Conservation (phyloP, 2,329 filamentous ascomycete species). For the Ascochyta clinopodiicola region DNA sequence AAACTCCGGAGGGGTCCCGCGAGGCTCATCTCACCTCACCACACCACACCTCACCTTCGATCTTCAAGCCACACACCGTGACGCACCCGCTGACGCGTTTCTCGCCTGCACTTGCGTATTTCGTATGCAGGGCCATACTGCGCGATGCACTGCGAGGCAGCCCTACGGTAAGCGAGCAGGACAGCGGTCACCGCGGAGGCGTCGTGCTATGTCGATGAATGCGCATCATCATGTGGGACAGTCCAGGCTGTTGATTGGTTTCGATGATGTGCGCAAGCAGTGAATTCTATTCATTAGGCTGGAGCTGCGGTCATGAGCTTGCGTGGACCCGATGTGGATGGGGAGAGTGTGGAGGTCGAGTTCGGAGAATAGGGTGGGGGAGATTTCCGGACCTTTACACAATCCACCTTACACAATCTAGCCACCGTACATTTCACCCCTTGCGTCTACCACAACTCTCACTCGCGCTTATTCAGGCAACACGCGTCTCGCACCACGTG, state of each 20-base stretch:
- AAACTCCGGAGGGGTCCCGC: constrained; percentile 22
- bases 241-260: background rate
- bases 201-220: background rate
- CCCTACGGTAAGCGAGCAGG: background rate
- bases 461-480: background rate
- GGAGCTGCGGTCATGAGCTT: too few relatives aligned
- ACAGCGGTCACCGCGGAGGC: too few relatives aligned
- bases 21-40: constrained; percentile 12
- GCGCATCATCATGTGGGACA: too few relatives aligned
- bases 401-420: too few relatives aligned
- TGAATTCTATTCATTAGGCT: too few relatives aligned
- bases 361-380: constrained; percentile 27
- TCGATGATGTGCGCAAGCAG: too few relatives aligned
- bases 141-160: background rate
- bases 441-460: constrained; percentile 3
- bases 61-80: background rate
- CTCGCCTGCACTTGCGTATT: background rate
- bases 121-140: background rate
- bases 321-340: too few relatives aligned
- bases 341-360: background rate
- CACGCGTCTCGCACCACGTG: too few relatives aligned
- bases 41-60: background rate
- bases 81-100: constrained; percentile 19
- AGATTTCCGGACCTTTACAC: constrained; percentile 14
- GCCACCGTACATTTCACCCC: too few relatives aligned